These are phyloP conservation scores for Candida loeiensis DNA, from an alignment of 805 yeast species.

Conservation along the genomic window DNA sequence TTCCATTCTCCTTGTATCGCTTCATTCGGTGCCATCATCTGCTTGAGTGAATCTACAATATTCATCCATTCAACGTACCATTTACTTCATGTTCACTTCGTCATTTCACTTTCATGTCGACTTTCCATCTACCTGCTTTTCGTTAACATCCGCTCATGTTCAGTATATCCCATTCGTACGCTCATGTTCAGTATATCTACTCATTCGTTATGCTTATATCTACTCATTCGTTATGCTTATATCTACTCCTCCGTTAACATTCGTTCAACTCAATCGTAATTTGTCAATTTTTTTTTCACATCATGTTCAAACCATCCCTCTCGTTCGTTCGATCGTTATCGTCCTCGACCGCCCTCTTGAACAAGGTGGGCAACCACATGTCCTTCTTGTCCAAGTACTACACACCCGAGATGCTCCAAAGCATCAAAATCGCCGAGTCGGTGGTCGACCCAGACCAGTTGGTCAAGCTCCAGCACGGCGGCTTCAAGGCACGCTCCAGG, in stretches of 20 bases:
- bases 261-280: not conserved
- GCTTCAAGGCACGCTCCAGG: constrained; percentile 31
- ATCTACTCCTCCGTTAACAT: not conserved
- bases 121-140: no score
- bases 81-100: no score
- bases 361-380: constrained; percentile 41
- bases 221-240: no score
- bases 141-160: no score
- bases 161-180: no score
- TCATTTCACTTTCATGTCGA: no score
- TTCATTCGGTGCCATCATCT: no score
- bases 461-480: constrained; percentile 33
- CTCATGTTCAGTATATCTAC: no score
- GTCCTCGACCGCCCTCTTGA: constrained; percentile 4
- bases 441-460: constrained; percentile 65
- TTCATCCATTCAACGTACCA: no score
- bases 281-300: constrained; percentile 2
- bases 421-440: constrained; percentile 78
- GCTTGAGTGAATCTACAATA: no score
- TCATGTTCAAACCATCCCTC: constrained; percentile 4
- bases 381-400: constrained; percentile 69
- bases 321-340: constrained; percentile 4
- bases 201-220: no score
- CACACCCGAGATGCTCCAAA: constrained; percentile 74
- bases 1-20: no score